phyloP scores from a whole-genome alignment of 1,284 basidiomycete genomes.

The Cryptococcus sp. region DNA sequence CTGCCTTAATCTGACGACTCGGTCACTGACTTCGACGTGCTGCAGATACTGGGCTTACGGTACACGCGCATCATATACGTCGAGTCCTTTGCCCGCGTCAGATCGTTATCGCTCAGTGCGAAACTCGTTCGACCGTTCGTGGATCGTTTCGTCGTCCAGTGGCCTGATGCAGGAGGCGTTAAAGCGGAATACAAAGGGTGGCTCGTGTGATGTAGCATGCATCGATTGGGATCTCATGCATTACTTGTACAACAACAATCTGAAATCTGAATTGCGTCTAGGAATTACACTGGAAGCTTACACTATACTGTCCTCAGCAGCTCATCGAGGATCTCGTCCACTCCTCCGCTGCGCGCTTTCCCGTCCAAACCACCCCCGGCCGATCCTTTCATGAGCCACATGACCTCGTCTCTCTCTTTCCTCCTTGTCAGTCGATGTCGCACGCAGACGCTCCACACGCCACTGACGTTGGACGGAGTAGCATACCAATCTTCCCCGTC shows the following conservation, averaged over 20 bases:
- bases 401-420: constrained; percentile 30
- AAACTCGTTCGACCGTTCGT: constrained; percentile 77
- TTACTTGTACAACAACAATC: constrained; percentile 7
- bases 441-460: constrained; percentile 34
- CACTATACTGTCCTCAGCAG: constrained; percentile 15
- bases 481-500: constrained; percentile 32
- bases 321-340: constrained; percentile 18
- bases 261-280: background rate
- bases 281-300: background rate
- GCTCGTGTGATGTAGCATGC: constrained; percentile 18
- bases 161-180: constrained; percentile 63
- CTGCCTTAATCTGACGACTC: background rate
- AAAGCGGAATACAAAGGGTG: constrained; percentile 21
- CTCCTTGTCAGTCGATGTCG: constrained; percentile 37
- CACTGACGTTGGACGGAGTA: constrained; percentile 34
- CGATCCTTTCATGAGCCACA: constrained; percentile 37
- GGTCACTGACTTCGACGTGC: background rate
- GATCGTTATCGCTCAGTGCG: constrained; percentile 78
- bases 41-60: constrained; percentile 71
- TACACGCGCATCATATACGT: constrained; percentile 82
- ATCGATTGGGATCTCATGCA: constrained; percentile 7
- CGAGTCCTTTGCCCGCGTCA: constrained; percentile 92
- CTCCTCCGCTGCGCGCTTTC: background rate
- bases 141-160: constrained; percentile 86
- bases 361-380: constrained; percentile 7